These are phyloP conservation scores for Tulasnella calospora DNA, from an alignment of 768 basidiomycete genomes.

Conservation along the genomic window DNA sequence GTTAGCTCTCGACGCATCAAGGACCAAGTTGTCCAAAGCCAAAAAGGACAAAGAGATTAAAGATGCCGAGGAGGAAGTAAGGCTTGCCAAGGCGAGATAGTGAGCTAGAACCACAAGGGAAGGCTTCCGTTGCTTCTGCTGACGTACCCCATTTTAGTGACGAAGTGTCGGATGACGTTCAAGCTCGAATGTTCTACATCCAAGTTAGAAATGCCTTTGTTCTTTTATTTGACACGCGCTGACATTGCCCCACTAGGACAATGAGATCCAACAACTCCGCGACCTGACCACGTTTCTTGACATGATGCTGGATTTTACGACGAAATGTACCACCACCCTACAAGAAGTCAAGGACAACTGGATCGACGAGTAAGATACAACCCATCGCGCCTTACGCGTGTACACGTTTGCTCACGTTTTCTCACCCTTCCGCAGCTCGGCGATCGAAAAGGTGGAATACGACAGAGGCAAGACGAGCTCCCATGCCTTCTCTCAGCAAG, in stretches of 20 bases:
- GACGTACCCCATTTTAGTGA: slow-evolving; percentile 49
- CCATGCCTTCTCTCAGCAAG: slow-evolving; percentile 31
- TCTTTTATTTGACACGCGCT: not conserved
- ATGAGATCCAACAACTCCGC: slow-evolving; percentile 64
- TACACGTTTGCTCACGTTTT: not conserved
- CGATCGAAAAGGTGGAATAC: slow-evolving; percentile 34
- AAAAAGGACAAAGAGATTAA: slow-evolving; percentile 73
- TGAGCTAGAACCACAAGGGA: slow-evolving; percentile 39
- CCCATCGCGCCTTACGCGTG: not conserved
- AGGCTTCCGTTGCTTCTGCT: not conserved
- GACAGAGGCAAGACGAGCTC: slow-evolving; percentile 32
- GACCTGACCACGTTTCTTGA: slow-evolving; percentile 71
- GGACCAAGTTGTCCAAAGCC: slow-evolving; percentile 59
- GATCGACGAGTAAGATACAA: slow-evolving; percentile 53
- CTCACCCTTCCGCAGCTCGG: slow-evolving; percentile 33
- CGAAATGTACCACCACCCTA: slow-evolving; percentile 67
- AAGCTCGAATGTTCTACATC: slow-evolving; percentile 70
- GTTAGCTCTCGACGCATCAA: slow-evolving; percentile 70
- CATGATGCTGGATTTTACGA: slow-evolving; percentile 65
- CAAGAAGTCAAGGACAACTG: slow-evolving; percentile 63
- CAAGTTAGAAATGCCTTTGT: not conserved
- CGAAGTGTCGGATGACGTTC: slow-evolving; percentile 79
- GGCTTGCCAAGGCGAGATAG: slow-evolving; percentile 69
- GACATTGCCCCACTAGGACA: slow-evolving; percentile 48
- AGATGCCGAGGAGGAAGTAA: slow-evolving; percentile 79